Conservation (phyloP, 495 filamentous ascomycete genomes). For the Penicillium fimorum region DNA sequence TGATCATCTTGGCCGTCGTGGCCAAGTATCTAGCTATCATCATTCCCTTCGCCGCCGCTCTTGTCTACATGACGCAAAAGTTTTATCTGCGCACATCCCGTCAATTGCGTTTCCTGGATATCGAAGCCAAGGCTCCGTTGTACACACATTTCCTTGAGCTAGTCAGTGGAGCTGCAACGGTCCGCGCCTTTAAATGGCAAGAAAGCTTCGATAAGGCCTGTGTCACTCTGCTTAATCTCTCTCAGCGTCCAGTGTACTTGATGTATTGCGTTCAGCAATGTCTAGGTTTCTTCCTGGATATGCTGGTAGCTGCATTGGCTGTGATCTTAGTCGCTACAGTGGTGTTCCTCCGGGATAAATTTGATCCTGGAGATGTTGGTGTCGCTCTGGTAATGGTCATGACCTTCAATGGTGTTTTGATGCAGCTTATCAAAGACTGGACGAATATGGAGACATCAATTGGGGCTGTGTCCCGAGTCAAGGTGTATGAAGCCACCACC, state of each 20-base stretch:
- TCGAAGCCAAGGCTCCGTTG: neutral
- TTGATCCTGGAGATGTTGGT: conserved; percentile 31
- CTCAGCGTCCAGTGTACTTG: neutral
- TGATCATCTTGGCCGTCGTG: neutral
- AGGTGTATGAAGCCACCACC: conserved; percentile 28
- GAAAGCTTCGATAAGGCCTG: neutral
- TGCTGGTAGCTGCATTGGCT: neutral
- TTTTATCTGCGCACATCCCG: neutral
- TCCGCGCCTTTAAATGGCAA: neutral
- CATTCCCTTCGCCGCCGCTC: neutral
- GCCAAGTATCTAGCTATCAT: neutral
- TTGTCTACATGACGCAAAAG: no score
- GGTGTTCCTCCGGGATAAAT: neutral
- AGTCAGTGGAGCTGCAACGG: neutral
- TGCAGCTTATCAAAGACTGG: conserved; percentile 41
- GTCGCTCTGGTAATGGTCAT: conserved; percentile 61
- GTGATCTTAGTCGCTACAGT: neutral
- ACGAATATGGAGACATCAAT: conserved; percentile 52
- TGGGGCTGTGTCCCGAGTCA: conserved; percentile 47
- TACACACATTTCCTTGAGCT: neutral
- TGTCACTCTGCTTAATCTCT: neutral
- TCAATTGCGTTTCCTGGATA: neutral
- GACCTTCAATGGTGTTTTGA: conserved; percentile 49
- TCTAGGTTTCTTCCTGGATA: neutral
- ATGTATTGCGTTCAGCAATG: neutral